Evolutionary conservation across 2,329 filamentous ascomycete genomes (phyloP), one percentile per base, ranked within the genome.

Genomic region (Proliferodiscus dingleyae): DNA sequence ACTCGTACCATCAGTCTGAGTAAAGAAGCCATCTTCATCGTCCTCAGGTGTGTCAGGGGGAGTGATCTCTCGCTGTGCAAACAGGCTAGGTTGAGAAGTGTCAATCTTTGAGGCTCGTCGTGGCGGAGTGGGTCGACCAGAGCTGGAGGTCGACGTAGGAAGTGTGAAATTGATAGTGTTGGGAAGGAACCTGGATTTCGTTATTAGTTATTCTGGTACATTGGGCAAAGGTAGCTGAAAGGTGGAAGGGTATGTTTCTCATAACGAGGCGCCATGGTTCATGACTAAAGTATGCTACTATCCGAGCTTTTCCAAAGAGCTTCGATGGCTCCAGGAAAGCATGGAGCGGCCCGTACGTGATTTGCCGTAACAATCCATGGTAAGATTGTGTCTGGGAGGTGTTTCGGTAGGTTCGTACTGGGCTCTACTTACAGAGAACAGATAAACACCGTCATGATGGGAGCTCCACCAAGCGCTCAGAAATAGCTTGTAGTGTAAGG

Each of bases 81-180:
- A 65, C 16, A 65, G 56, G 53, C 61, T 64, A 10, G 61, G 58
- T 34, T 72, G 69, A 10, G 77, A 76, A 3, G 76, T 82, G 19
- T 76, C 71, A 8, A 79, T 77, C 41, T 68, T 74, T 64, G 46
- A 68, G 63, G 40, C 37, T 38, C 32, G 67, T 68, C 47, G 68
- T 57, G 58, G 57, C 45, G 42, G 43, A 22, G 30, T 46, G 1
- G 49, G 47, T 48, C 52, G 56, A 33, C 47, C 45, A 30, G 47
- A 52, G 24, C 66, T 68, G 41, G 71, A 70, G 24, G 72, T 74
- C 46, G 50, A 59, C 30, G 74, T 73, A 9, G 80, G 78, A 46
- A 87, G 74, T 57, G 83, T 83, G 66, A 97, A 97, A 66, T 95
- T 83, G 61, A 95, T 75, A 32, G 91, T 97, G 66, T 95, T 90